phyloP scores from a whole-genome alignment of 1,139 yeast species.

The Eremothecium sinecaudum region DNA sequence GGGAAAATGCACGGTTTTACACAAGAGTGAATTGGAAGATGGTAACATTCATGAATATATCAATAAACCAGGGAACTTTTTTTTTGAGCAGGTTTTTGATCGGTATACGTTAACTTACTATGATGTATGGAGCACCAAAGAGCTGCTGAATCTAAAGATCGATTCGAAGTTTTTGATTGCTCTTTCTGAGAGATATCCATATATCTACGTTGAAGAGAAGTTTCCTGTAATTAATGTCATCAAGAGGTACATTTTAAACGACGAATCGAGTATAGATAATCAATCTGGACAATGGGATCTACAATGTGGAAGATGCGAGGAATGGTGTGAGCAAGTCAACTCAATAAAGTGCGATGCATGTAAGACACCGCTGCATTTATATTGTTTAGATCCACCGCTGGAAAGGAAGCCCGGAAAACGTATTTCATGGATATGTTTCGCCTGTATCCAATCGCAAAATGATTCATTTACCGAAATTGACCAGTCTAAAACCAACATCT shows the following conservation, averaged over 20 bases:
- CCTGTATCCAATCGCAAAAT: slow-evolving; percentile 42
- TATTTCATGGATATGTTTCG: slow-evolving; percentile 88
- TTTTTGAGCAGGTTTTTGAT: slow-evolving; percentile 80
- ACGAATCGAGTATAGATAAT: slow-evolving; percentile 1
- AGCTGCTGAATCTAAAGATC: slow-evolving; percentile 45
- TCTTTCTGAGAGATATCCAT: slow-evolving; percentile 58
- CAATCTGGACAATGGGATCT: slow-evolving; percentile 27
- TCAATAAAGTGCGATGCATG: slow-evolving; percentile 83
- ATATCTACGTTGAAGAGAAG: slow-evolving; percentile 56
- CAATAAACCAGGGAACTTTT: slow-evolving; percentile 58
- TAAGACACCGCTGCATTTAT: slow-evolving; percentile 59
- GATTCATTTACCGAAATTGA: slow-evolving; percentile 10
- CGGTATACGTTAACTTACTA: slow-evolving; percentile 77
- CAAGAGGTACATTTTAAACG: slow-evolving; percentile 18
- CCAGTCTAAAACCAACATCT: slow-evolving; percentile 6
- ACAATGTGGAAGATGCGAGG: slow-evolving; percentile 64
- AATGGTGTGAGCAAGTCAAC: slow-evolving; percentile 74
- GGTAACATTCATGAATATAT: slow-evolving; percentile 34
- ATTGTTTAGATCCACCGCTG: slow-evolving; percentile 81
- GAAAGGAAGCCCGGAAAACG: slow-evolving; percentile 76
- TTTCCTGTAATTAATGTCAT: slow-evolving; percentile 23
- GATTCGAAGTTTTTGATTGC: slow-evolving; percentile 43
- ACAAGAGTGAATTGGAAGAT: slow-evolving; percentile 55
- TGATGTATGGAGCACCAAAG: slow-evolving; percentile 58
- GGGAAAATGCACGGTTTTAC: slow-evolving; percentile 65